These are phyloP conservation scores for Rhododendron griersonianum DNA, from an alignment of 148 eudicot species.

Conservation along the genomic window DNA sequence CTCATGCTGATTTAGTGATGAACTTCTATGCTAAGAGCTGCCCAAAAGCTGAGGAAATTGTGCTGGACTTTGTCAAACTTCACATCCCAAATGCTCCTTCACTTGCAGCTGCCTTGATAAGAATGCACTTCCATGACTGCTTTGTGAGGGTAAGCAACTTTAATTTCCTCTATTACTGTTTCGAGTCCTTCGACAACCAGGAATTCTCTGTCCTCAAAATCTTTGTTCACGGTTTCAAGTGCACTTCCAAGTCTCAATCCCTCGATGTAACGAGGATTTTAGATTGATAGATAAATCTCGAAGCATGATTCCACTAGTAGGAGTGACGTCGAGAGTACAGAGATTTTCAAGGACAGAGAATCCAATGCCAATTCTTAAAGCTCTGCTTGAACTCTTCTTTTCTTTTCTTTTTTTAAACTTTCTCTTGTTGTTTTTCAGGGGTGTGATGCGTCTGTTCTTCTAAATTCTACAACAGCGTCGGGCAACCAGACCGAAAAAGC, in stretches of 20 bases:
- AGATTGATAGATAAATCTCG: neutral
- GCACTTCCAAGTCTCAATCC: too few relatives aligned
- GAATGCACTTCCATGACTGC: slow-evolving; percentile 67
- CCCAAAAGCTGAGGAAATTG: slow-evolving; percentile 53
- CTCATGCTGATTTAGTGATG: slow-evolving; percentile 24
- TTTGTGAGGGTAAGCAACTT: slow-evolving; percentile 44
- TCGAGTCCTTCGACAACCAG: neutral
- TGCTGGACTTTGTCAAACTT: slow-evolving; percentile 30
- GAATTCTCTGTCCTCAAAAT: neutral
- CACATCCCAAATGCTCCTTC: slow-evolving; percentile 48
- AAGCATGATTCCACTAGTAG: neutral
- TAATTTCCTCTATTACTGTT: neutral
- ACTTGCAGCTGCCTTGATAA: slow-evolving; percentile 37
- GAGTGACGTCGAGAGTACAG: neutral
- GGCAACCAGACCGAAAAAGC: slow-evolving; percentile 40
- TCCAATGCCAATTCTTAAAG: neutral
- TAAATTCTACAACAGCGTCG: slow-evolving; percentile 30
- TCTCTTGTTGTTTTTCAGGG: slow-evolving; percentile 20
- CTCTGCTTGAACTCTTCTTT: neutral
- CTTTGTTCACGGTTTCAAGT: neutral
- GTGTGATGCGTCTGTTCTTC: slow-evolving; percentile 45
- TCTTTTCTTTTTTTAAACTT: neutral
- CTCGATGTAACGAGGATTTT: neutral
- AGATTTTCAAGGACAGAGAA: neutral
- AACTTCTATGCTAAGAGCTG: slow-evolving; percentile 41